Conservation (phyloP, 2,329 filamentous ascomycete species). For the Pseudopithomyces chartarum region DNA sequence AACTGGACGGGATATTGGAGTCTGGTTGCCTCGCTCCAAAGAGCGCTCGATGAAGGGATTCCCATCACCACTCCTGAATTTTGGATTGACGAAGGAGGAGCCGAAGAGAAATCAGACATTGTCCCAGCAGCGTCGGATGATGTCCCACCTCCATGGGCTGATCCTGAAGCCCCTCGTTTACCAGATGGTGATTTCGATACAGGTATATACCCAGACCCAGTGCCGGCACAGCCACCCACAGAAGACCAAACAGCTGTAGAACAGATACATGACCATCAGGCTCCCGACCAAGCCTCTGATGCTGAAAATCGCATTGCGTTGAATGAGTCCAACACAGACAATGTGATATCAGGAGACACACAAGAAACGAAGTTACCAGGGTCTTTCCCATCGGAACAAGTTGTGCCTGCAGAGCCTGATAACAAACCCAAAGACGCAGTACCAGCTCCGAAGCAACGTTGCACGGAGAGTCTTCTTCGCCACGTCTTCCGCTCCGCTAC, state of each 20-base stretch:
- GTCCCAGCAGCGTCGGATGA: neutral
- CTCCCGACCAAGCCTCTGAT: neutral
- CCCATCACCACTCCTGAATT: slow-evolving; percentile 88
- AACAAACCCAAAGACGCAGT: neutral
- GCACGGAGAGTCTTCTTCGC: neutral
- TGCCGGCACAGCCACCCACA: neutral
- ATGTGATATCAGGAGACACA: neutral
- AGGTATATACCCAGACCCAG: neutral
- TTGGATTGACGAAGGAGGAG: slow-evolving; percentile 80
- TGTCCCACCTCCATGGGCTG: neutral
- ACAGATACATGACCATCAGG: neutral
- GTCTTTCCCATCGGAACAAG: neutral
- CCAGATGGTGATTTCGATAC: neutral
- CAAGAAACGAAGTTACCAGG: neutral
- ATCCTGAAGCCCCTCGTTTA: neutral
- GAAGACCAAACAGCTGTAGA: neutral
- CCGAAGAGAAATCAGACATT: slow-evolving; percentile 69
- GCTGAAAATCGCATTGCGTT: neutral
- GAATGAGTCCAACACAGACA: neutral
- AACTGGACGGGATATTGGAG: slow-evolving; percentile 96
- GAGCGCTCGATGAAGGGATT: slow-evolving; percentile 87
- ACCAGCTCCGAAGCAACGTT: neutral
- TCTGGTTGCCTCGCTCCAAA: slow-evolving; percentile 81
- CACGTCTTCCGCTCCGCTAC: slow-evolving; percentile 81
- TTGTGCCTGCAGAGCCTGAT: neutral